Percentiles rank a stretch among this genome's conserved stretches.
These are phyloP conservation scores for Sicyos edulis DNA, from an alignment of 306 rosid species.

Conservation along the genomic window DNA sequence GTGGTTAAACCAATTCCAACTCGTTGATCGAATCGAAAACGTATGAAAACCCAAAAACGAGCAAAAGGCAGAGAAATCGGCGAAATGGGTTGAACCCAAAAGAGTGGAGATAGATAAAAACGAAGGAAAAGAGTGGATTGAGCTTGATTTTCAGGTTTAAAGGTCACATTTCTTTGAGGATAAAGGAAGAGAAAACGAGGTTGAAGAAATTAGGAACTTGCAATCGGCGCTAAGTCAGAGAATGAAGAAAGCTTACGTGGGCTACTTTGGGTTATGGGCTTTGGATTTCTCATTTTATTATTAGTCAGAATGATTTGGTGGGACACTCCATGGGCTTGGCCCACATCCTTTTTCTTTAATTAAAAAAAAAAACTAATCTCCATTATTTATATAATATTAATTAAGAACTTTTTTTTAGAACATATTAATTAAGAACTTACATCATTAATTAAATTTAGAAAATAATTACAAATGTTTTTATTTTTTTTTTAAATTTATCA, in stretches of 20 bases:
- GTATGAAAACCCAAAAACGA: conserved; percentile 17
- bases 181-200: neutral
- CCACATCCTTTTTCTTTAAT: conserved; percentile 21
- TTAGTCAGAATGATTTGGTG: conserved; percentile 51
- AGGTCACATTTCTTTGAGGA: conserved; percentile 13
- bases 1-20: conserved; percentile 31
- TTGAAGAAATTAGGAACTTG: neutral
- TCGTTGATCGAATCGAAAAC: conserved; percentile 8
- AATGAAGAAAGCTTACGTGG: conserved; percentile 28
- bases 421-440: too few relatives aligned
- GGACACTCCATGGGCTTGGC: conserved; percentile 48
- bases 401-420: too few relatives aligned
- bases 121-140: conserved; percentile 27
- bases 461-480: too few relatives aligned
- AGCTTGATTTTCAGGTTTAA: conserved; percentile 35
- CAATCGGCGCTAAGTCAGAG: conserved; percentile 9
- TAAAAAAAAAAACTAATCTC: neutral
- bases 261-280: conserved; percentile 36
- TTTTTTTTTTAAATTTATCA: too few relatives aligned
- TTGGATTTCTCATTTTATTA: conserved; percentile 27
- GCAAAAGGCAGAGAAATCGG: neutral
- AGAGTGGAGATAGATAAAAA: conserved; percentile 29
- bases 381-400: neutral
- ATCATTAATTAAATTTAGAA: too few relatives aligned
- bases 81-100: conserved; percentile 24